A percentile compares a stretch with the other conserved stretches of the same genome.
Evolutionary conservation across 768 basidiomycete genomes (phyloP).

Genomic region (Psilocybe azurescens): DNA sequence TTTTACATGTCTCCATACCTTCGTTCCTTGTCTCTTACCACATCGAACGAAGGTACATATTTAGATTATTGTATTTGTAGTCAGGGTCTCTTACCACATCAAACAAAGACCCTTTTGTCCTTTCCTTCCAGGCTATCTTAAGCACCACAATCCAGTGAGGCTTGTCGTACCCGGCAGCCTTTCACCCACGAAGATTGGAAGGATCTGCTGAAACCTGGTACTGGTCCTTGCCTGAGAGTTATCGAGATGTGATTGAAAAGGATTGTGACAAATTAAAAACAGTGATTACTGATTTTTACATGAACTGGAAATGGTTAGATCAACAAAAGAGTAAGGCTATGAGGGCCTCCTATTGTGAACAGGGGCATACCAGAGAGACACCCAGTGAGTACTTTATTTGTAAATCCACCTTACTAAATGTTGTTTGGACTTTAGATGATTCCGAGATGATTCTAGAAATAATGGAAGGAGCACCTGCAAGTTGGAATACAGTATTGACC

Average conservation of each 20-base stretch:
- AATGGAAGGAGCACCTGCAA: slow-evolving; percentile 36
- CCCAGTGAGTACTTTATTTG: slow-evolving; percentile 41
- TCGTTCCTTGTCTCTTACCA: background rate
- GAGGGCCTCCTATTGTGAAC: slow-evolving; percentile 32
- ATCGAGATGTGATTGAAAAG: slow-evolving; percentile 16
- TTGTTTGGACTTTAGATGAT: slow-evolving; percentile 21
- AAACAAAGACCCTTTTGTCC: background rate
- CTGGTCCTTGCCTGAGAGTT: slow-evolving; percentile 23
- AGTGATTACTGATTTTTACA: slow-evolving; percentile 33
- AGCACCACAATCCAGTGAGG: no score
- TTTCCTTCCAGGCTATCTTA: background rate
- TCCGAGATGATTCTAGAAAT: slow-evolving; percentile 38
- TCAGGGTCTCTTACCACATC: no score
- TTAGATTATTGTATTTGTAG: background rate
- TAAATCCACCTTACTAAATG: slow-evolving; percentile 28
- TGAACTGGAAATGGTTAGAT: slow-evolving; percentile 37
- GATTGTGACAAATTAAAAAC: slow-evolving; percentile 35
- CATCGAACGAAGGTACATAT: background rate
- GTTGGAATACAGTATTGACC: slow-evolving; percentile 31
- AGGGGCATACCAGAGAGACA: slow-evolving; percentile 27
- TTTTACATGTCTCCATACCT: no score
- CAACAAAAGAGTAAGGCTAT: slow-evolving; percentile 32
- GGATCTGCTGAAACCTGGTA: slow-evolving; percentile 35
- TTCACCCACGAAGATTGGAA: slow-evolving; percentile 27
- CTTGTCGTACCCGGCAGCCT: background rate